Evolutionary conservation across 257 asterid species (phyloP), one percentile per base, ranked within the genome.

Genomic region (Gentiana straminea): DNA sequence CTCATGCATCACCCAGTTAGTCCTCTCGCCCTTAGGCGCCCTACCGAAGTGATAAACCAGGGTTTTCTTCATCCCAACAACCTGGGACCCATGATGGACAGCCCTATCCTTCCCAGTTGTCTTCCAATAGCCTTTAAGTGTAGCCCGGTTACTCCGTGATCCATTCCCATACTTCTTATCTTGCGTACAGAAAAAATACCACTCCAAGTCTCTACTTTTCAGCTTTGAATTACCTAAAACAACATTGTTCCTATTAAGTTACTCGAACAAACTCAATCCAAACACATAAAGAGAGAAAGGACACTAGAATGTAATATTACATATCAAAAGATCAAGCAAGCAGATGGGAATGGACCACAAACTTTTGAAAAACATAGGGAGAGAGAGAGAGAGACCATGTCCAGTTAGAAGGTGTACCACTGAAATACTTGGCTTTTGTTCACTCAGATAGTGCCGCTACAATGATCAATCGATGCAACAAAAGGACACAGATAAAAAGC

Each of bases 1-100:
- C 72, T 89, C 95, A 38, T 86, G 97, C 97, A 89, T 89, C 52
- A 89, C 97, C 95, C 94, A 89, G 66, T 89, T 89, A 57, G 80
- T 74, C 69, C 97, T 79, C 81, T 70, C 77, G 49, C 97, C 97
- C 69, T 74, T 81, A 0, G 97, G 97, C 54, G 97, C 97, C 41
- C 97, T 86, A 43, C 94, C 97, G 52, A 52, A 73, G 61, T 89
- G 97, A 74, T 74, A 89, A 33, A 89, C 94, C 59, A 86, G 81
- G 41, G 97, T 89, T 70, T 89, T 89, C 80, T 89, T 89, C 95
- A 86, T 86, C 60, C 97, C 97, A 52, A 86, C 89, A 69, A 75
- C 73, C 73, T 73, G 75, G 35, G 76, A 54, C 70, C 59, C 83
- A 49, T 86, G 94, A 74, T 69, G 72, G 53, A 89, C 95, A 57